Conservation (phyloP, 805 yeast genomes). For the Nakazawaea ernobii region DNA sequence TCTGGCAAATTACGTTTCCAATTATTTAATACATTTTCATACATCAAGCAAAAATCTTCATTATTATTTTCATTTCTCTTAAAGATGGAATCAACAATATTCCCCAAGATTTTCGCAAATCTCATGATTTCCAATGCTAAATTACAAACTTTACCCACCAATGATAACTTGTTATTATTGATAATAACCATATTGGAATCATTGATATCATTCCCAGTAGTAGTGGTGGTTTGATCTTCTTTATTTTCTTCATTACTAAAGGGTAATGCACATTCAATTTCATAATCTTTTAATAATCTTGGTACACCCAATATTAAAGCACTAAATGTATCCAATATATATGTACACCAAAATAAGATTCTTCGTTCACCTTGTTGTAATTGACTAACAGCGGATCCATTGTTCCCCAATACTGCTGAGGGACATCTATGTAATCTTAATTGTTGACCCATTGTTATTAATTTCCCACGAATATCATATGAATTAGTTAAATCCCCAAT, state of each 20-base stretch:
- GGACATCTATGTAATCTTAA: slow-evolving; percentile 83
- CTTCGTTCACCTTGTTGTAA: slow-evolving; percentile 80
- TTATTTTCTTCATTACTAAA: slow-evolving; percentile 39
- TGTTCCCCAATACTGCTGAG: slow-evolving; percentile 65
- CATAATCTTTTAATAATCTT: slow-evolving; percentile 69
- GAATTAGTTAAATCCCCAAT: slow-evolving; percentile 70
- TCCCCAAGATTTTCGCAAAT: slow-evolving; percentile 67
- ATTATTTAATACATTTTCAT: slow-evolving; percentile 66
- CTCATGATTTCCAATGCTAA: slow-evolving; percentile 61
- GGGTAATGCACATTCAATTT: slow-evolving; percentile 83
- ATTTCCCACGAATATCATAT: slow-evolving; percentile 70
- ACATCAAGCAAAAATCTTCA: slow-evolving; percentile 25
- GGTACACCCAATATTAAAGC: slow-evolving; percentile 81
- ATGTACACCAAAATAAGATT: slow-evolving; percentile 79
- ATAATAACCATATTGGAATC: slow-evolving; percentile 52
- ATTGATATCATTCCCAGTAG: slow-evolving; percentile 27
- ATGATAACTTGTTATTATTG: slow-evolving; percentile 50
- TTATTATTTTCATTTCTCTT: slow-evolving; percentile 39
- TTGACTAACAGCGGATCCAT: slow-evolving; percentile 58
- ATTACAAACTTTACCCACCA: slow-evolving; percentile 66
- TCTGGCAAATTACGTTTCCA: slow-evolving; percentile 74
- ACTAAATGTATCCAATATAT: slow-evolving; percentile 68
- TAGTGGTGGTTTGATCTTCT: slow-evolving; percentile 11
- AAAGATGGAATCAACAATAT: slow-evolving; percentile 65
- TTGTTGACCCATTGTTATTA: slow-evolving; percentile 80